Evolutionary conservation across 2,329 filamentous ascomycete genomes (phyloP).

Genomic region (Phialocephala subalpina): DNA sequence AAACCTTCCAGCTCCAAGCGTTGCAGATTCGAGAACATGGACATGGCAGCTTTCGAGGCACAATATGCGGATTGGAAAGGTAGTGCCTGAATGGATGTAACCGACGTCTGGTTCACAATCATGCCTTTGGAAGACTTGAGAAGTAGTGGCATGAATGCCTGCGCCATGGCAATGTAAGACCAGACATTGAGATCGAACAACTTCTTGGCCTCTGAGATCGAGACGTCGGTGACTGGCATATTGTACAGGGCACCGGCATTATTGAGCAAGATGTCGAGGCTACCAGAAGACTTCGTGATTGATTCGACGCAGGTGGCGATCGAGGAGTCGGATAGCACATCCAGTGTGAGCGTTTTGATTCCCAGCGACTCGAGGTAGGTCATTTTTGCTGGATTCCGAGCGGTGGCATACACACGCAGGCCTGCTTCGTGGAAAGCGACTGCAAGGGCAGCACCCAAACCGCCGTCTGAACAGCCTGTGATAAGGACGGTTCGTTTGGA

Average conservation of each 20-base stretch:
- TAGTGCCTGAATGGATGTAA: constrained; percentile 30
- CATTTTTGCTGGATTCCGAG: constrained; percentile 47
- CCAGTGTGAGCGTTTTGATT: constrained; percentile 46
- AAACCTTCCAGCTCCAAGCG: constrained; percentile 33
- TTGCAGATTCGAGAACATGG: constrained; percentile 31
- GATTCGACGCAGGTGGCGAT: constrained; percentile 42
- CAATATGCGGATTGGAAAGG: constrained; percentile 32
- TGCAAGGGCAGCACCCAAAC: constrained; percentile 50
- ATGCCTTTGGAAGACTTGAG: constrained; percentile 43
- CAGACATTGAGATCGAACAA: constrained; percentile 45
- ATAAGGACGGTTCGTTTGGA: constrained; percentile 43
- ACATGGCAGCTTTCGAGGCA: constrained; percentile 34
- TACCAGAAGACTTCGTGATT: constrained; percentile 34
- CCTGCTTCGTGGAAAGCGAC: constrained; percentile 47
- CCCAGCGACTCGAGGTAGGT: constrained; percentile 38
- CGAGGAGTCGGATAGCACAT: constrained; percentile 48
- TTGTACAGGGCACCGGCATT: constrained; percentile 49
- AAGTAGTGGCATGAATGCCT: constrained; percentile 45
- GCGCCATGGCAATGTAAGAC: constrained; percentile 44
- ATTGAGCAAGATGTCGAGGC: constrained; percentile 53
- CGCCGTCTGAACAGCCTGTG: constrained; percentile 50
- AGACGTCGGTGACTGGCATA: constrained; percentile 45
- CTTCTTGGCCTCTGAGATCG: constrained; percentile 40
- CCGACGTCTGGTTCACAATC: constrained; percentile 54
- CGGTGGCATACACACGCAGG: constrained; percentile 50